A percentile compares a stretch with the other conserved stretches of the same genome.
phyloP scores from a whole-genome alignment of 495 filamentous ascomycete species.

The Neurospora terricola region DNA sequence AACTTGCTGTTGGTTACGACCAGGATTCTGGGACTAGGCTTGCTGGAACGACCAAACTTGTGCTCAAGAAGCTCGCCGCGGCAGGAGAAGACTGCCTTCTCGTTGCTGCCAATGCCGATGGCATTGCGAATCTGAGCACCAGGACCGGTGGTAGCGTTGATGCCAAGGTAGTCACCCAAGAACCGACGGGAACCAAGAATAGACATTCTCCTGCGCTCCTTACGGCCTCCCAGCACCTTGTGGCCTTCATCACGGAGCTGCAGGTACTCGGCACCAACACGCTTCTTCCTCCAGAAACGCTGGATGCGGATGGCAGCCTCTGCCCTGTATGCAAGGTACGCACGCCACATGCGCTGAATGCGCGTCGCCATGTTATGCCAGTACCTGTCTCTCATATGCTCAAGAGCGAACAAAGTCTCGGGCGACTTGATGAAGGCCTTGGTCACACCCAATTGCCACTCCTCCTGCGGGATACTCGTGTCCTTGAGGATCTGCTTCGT shows the following conservation, averaged over 20 bases:
- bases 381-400: slow-evolving; percentile 94
- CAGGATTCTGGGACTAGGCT: slow-evolving; percentile 74
- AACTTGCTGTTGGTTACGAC: slow-evolving; percentile 78
- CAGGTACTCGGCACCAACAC: slow-evolving; percentile 76
- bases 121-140: slow-evolving; percentile 71
- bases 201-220: slow-evolving; percentile 86
- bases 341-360: slow-evolving; percentile 95
- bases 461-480: slow-evolving; percentile 85
- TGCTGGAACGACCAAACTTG: slow-evolving; percentile 93
- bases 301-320: slow-evolving; percentile 93
- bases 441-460: slow-evolving; percentile 93
- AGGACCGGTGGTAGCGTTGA: slow-evolving; percentile 68
- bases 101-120: slow-evolving; percentile 51
- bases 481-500: slow-evolving; percentile 94
- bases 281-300: slow-evolving; percentile 86
- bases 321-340: slow-evolving; percentile 82
- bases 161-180: slow-evolving; percentile 89
- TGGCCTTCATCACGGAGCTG: slow-evolving; percentile 88
- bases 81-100: slow-evolving; percentile 79
- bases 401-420: slow-evolving; percentile 92
- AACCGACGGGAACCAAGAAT: slow-evolving; percentile 84
- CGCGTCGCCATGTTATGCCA: slow-evolving; percentile 99
- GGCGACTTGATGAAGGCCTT: slow-evolving; percentile 99
- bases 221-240: slow-evolving; percentile 66
- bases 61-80: slow-evolving; percentile 78